These are phyloP conservation scores for Hymenoscyphus repandus DNA, from an alignment of 2,329 filamentous ascomycete species.

Conservation along the genomic window DNA sequence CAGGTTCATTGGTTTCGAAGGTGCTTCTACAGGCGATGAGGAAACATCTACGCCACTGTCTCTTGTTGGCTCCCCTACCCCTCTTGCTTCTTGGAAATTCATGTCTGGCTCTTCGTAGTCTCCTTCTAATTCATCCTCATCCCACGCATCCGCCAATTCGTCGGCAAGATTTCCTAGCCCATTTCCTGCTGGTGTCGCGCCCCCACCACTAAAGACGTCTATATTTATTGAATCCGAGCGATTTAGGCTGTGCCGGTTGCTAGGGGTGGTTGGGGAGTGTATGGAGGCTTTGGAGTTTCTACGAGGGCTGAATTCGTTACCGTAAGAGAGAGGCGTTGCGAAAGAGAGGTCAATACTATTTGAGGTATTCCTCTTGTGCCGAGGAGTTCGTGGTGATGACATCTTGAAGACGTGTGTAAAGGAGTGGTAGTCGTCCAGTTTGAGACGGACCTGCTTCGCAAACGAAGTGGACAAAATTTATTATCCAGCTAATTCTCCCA, in stretches of 20 bases:
- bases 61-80: conserved; percentile 29
- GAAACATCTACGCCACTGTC: conserved; percentile 33
- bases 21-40: conserved; percentile 18
- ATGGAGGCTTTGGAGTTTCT: conserved; percentile 29
- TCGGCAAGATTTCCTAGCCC: conserved; percentile 75
- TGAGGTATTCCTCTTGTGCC: conserved; percentile 55
- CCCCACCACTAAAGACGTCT: conserved; percentile 33
- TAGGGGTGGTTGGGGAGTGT: conserved; percentile 25
- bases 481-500: not conserved
- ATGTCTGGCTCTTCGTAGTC: conserved; percentile 45
- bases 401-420: conserved; percentile 30
- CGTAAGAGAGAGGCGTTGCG: conserved; percentile 25
- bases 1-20: conserved; percentile 19
- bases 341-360: conserved; percentile 40
- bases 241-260: conserved; percentile 16
- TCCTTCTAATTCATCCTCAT: conserved; percentile 52
- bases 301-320: conserved; percentile 16
- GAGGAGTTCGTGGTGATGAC: conserved; percentile 49
- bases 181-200: conserved; percentile 39
- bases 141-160: conserved; percentile 70
- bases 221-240: conserved; percentile 25
- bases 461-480: not conserved
- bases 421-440: conserved; percentile 15
- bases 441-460: conserved; percentile 5
- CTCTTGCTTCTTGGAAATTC: conserved; percentile 30